These are phyloP conservation scores for Aphanomyces cochlioides DNA, from an alignment of 352 stramenopile genomes.

Conservation along the genomic window DNA sequence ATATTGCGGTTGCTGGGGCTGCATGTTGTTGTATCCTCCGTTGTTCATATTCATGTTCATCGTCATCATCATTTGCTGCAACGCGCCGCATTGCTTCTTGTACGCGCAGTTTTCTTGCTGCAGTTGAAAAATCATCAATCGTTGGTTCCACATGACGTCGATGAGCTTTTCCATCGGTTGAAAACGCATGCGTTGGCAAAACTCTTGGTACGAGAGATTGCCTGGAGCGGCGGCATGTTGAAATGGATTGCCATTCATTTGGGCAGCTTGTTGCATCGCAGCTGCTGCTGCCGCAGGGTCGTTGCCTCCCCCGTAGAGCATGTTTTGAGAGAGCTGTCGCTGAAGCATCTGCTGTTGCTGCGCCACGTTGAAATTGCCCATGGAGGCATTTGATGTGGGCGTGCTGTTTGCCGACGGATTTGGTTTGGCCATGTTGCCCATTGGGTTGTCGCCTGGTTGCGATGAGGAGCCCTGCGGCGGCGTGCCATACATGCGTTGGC, in stretches of 20 bases:
- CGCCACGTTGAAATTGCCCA: neutral
- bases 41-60: constrained; percentile 13
- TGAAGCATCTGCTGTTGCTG: constrained; percentile 16
- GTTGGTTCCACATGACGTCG: constrained; percentile 31
- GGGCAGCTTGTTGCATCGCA: neutral
- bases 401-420: neutral
- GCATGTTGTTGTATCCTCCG: neutral
- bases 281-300: neutral
- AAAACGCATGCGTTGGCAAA: constrained; percentile 24
- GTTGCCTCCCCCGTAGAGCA: neutral
- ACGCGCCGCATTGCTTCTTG: constrained; percentile 20
- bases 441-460: neutral
- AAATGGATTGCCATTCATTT: neutral
- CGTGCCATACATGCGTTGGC: constrained; percentile 24
- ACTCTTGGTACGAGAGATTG: constrained; percentile 26
- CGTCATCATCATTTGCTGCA: constrained; percentile 1
- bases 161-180: constrained; percentile 28
- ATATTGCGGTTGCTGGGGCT: neutral
- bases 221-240: constrained; percentile 9
- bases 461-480: constrained; percentile 3
- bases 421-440: neutral
- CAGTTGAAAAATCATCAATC: constrained; percentile 25
- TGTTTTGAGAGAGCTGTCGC: constrained; percentile 13
- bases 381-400: neutral
- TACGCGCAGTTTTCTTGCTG: constrained; percentile 18